Conservation (phyloP, 768 basidiomycete genomes). For the Rhodotorula toruloides region DNA sequence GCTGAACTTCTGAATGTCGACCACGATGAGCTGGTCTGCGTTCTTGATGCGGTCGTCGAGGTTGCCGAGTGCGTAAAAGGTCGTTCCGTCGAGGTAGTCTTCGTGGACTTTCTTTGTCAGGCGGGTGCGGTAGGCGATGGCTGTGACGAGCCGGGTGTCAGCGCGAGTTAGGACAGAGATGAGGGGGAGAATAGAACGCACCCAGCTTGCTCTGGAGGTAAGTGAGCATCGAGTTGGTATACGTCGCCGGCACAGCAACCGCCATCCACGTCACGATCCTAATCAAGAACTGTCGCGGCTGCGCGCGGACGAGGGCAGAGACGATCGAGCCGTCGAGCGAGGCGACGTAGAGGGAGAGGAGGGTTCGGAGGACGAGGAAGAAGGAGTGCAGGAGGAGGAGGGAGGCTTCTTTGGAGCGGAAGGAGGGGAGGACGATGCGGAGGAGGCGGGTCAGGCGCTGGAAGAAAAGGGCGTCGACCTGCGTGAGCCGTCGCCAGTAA, state of each 20-base stretch:
- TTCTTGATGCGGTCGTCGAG: slow-evolving; percentile 94
- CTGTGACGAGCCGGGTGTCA: slow-evolving; percentile 34
- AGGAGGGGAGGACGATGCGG: slow-evolving; percentile 78
- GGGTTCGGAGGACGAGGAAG: slow-evolving; percentile 80
- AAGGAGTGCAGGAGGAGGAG: slow-evolving; percentile 82
- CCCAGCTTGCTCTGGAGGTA: slow-evolving; percentile 79
- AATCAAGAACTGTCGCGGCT: slow-evolving; percentile 67
- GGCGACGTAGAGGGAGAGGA: slow-evolving; percentile 89
- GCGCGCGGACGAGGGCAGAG: slow-evolving; percentile 83
- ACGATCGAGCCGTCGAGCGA: slow-evolving; percentile 91
- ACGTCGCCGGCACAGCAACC: slow-evolving; percentile 72
- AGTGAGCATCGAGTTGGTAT: slow-evolving; percentile 62
- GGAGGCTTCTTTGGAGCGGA: slow-evolving; percentile 78
- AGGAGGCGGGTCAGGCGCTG: slow-evolving; percentile 69
- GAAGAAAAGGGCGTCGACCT: slow-evolving; percentile 85
- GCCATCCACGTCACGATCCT: slow-evolving; percentile 86
- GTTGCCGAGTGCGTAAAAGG: slow-evolving; percentile 92
- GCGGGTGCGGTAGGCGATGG: slow-evolving; percentile 79
- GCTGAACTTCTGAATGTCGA: slow-evolving; percentile 91
- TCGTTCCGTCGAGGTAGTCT: slow-evolving; percentile 78
- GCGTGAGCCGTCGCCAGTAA: not conserved
- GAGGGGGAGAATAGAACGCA: slow-evolving; percentile 17
- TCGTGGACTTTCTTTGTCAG: slow-evolving; percentile 75
- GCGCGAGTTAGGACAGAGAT: not conserved
- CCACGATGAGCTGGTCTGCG: slow-evolving; percentile 94